Evolutionary conservation across 768 basidiomycete genomes (phyloP).

Genomic region (Naganishia antarctica): DNA sequence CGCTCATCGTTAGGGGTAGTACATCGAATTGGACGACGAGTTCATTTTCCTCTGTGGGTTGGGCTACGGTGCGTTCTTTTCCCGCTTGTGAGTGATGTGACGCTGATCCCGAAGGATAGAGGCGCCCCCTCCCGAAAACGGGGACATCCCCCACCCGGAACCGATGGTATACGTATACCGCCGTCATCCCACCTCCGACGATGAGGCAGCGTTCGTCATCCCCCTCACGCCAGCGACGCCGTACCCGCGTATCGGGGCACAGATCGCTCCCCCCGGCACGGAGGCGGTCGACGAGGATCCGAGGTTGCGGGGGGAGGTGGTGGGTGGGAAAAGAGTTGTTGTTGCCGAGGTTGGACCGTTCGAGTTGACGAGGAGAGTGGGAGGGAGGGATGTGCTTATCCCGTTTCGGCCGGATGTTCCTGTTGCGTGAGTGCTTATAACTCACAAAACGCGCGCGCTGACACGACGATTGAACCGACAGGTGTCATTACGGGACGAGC

Average conservation of each 20-base stretch:
- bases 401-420: slow-evolving; percentile 8
- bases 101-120: background rate
- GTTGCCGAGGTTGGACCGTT: background rate
- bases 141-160: background rate
- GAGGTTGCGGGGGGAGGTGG: background rate
- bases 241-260: background rate
- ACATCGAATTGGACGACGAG: slow-evolving; percentile 13
- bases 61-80: background rate
- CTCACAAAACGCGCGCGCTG: background rate
- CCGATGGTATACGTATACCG: background rate
- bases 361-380: background rate
- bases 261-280: background rate
- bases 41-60: background rate
- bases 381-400: background rate
- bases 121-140: background rate
- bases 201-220: background rate
- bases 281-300: background rate
- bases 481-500: slow-evolving; percentile 4
- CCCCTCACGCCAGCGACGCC: background rate
- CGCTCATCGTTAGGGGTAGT: background rate
- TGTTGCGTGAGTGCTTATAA: slow-evolving; percentile 5
- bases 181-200: background rate
- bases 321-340: background rate
- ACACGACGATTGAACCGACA: background rate
- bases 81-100: background rate